Evolutionary conservation across 1,139 yeast genomes (phyloP).

Genomic region (Yamadazyma buinensis): DNA sequence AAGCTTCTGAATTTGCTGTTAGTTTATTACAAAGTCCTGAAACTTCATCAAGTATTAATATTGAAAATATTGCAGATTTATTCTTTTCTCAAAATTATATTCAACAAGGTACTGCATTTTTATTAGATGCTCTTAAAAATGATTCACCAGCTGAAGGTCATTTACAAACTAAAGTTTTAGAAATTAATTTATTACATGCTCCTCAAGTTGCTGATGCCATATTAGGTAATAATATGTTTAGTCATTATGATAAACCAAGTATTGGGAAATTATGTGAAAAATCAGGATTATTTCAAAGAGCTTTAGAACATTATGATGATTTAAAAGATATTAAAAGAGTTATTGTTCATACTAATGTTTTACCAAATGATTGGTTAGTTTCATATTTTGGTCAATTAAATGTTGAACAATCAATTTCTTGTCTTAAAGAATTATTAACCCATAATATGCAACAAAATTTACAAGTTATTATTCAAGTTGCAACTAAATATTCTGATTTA

Average conservation of each 20-base stretch:
- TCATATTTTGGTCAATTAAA: conserved; percentile 89
- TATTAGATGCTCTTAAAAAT: conserved; percentile 90
- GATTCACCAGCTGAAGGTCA: conserved; percentile 96
- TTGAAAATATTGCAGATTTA: conserved; percentile 87
- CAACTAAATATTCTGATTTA: conserved; percentile 92
- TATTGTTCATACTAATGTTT: conserved; percentile 77
- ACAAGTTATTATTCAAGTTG: conserved; percentile 93
- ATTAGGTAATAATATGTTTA: conserved; percentile 91
- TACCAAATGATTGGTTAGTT: conserved; percentile 94
- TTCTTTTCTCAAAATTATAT: conserved; percentile 92
- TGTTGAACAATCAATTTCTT: conserved; percentile 88
- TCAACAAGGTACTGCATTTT: conserved; percentile 98
- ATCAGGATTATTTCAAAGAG: conserved; percentile 91
- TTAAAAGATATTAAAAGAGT: conserved; percentile 94
- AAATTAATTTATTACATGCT: conserved; percentile 89
- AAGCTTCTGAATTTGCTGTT: conserved; percentile 95
- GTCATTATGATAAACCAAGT: conserved; percentile 91
- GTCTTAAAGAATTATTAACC: conserved; percentile 81
- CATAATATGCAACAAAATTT: conserved; percentile 81
- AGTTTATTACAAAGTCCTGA: conserved; percentile 67
- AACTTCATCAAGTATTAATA: conserved; percentile 52
- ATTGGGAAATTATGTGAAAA: conserved; percentile 91
- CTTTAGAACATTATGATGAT: conserved; percentile 92
- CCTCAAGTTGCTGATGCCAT: conserved; percentile 99
- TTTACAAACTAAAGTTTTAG: conserved; percentile 90